Base-by-base conservation (phyloP, 1,284 basidiomycete species). In the Inonotus hispidus region DNA sequence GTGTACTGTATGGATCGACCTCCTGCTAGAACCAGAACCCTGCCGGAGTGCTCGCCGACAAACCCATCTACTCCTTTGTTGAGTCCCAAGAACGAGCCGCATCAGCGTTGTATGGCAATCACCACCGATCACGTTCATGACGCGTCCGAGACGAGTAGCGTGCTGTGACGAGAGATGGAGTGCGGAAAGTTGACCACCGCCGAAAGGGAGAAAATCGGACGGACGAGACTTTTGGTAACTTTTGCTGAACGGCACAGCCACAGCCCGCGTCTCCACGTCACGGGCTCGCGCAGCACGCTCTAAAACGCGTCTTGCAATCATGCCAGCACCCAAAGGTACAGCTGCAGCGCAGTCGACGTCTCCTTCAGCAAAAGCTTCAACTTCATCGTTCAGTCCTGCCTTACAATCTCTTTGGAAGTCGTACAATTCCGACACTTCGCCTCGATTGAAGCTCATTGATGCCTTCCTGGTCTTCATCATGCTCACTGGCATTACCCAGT, bases 371-470 rank as follows among this genome's bases (percentile, higher is more conserved):
- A 66, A 58, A 45, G n/a, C n/a, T 2, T 53, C 53, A 19, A 47
- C 49, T 16, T 69, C 74, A 47, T 38, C 68, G 49, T 74, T 66
- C 8, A 63, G 68, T 32, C 66, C 75, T 68, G 77, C 87, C 23
- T 68, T 92, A 56, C 71, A 79, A 39, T 80, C 85, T 16, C 81
- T 95, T 47, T 87, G 85, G 80, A 83, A 80, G 69, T 88, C 93
- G 38, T 97, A 98, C 79, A 75, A 77, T 68, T 79, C 84, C 25
- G 82, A 84, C 61, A 96, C 94, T 0, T 81, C 94, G 4, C 78
- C 89, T 65, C 83, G 92, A 29, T 85, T 98, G 68, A 97, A 98
- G 78, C 86, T 97, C 73, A 86, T 98, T 72, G 96, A 99, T 77
- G 80, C 85, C 11, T 98, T 98, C 79, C 80, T 98, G 65, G 78